Base-by-base conservation (phyloP, 345 rosid genomes). In the Lepidium aucheri region DNA sequence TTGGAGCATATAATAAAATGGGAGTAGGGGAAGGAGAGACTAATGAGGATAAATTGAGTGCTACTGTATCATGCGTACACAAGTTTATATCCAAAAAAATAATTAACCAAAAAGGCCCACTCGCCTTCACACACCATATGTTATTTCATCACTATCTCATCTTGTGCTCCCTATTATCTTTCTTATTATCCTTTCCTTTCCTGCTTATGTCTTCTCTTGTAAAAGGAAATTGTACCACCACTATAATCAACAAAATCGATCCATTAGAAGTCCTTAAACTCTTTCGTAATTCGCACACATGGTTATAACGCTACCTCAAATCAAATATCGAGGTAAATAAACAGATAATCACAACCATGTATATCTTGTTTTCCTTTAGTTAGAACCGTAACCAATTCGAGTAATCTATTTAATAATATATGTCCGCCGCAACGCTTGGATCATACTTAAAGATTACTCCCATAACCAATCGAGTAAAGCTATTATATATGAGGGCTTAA, bases 61-160 rank as follows among this genome's bases (percentile, higher is more conserved):
- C 83, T 71, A 87, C 94, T 83, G 91, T 89, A 76, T 76, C 96
- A 89, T 64, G 76, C 81, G 96, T 86, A 89, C 85, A 81, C 81
- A 81, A 49, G 69, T 71, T 71, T 45, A 67, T 54, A 60, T 61
- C 38, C 34, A 65, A 2, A 60, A 52, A 26, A 52, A 24, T 60
- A 61, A 72, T 55, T 60, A 60, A 68, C 60, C 17, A 53, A 57
- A 52, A 14, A 66, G 81, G 69, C 81, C 83, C 83, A 81, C 85
- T 75, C 15, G 44, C 53, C 67, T 45, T 50, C 68, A 60, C 42
- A 65, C 46, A 60, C 51, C 44, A 18, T 58, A 66, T 63, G 70
- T 49, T 65, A 65, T 70, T 73, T 69, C 68, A 76, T 76, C 51
- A 66, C 61, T 38, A 60, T 74, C 52, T 60, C 77, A 67, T 74